Evolutionary conservation across 2,329 filamentous ascomycete genomes (phyloP), one percentile per base, ranked within the genome.

Genomic region (Fusarium sp.): DNA sequence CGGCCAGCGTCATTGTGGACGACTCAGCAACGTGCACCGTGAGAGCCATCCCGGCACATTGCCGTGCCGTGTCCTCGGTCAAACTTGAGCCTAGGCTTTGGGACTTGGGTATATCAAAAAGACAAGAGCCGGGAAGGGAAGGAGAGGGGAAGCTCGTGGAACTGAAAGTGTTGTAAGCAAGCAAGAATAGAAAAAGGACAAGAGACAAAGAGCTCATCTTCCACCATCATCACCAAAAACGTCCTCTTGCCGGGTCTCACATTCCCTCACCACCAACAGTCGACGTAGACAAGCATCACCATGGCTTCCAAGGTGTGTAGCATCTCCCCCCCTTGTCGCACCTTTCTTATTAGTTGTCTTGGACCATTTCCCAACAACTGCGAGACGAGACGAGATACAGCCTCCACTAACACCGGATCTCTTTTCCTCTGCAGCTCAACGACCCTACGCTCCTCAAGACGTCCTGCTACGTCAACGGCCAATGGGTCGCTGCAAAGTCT

Each of bases 401-500:
- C 59, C 31, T 54, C 55, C 23, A 65, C 70, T 71, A 40, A 74
- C 59, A 51, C 49, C 20, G 38, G 23, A 13, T 61, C 33, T 40
- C 16, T 49, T 34, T 31, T 58, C 34, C 38, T 58, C 34, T 67
- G 36, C 49, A 89, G 84, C 82, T 90, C 68, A 87, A 86, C 77
- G 89, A 90, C 74, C 81, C 83, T 64, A 87, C 86, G 34, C 85
- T 95, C 54, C 84, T 94, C 73, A 93, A 91, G 79, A 85, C 86
- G 67, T 84, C 90, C 77, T 84, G 87, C 65, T 93, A 91, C 76
- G 87, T 94, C 75, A 91, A 94, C 78, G 92, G 91, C 74, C 84
- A 92, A 84, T 95, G 91, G 89, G 86, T 93, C 62, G 82, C 82
- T 71, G 90, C 91, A 65, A 85, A 87, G 73, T 92, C 90, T 1